Evolutionary conservation across 768 basidiomycete species (phyloP), one percentile per base, ranked within the genome.

Genomic region (Phlebiopsis gigantea): DNA sequence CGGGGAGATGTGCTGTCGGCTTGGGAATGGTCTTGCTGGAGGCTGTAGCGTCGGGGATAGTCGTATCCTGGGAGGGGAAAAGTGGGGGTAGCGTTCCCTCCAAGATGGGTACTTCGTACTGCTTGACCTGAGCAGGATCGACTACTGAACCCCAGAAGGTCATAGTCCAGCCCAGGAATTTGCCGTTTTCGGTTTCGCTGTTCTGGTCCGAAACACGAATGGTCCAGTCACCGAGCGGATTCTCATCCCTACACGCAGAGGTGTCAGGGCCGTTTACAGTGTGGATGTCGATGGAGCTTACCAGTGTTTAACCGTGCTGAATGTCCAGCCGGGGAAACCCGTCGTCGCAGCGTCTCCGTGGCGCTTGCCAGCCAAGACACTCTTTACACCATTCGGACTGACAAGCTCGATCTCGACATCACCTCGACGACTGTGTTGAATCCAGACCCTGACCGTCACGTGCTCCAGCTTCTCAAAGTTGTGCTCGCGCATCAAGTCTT

Each of bases 261-360:
- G 9, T 6, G 25, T 49, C 29, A 57, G 73, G 39, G 71, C 56
- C 10, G 59, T 52, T 31, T 34, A 34, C 10, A 19, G 12, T 19
- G n/a, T 2, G 21, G 24, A 22, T 61, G 31, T 57, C 39, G 29
- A 17, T 14, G 21, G 30, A 7, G 72, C 83, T 69, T 57, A 95
- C 96, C 97, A 99, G 66, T 99, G 97, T 71, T 99, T 99, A 55
- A 98, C 82, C 29, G 84, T 83, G 94, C 98, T 98, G 69, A 99
- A 99, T n/a, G 80, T 87, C 97, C 97, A 99, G 0, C 92, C 95
- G n/a, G 83, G 82, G 69, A 80, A 96, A 8, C 97, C 96, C 8
- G 76, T 78, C 4, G 65, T 69, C 17, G 80, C 85, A 34, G 68
- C 68, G 67, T 99, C 97, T 12, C 76, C 75, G 30, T 75, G 65